A percentile compares a stretch with the other conserved stretches of the same genome.
Evolutionary conservation across 768 basidiomycete species (phyloP).

Genomic region (Coprinopsis sp.): DNA sequence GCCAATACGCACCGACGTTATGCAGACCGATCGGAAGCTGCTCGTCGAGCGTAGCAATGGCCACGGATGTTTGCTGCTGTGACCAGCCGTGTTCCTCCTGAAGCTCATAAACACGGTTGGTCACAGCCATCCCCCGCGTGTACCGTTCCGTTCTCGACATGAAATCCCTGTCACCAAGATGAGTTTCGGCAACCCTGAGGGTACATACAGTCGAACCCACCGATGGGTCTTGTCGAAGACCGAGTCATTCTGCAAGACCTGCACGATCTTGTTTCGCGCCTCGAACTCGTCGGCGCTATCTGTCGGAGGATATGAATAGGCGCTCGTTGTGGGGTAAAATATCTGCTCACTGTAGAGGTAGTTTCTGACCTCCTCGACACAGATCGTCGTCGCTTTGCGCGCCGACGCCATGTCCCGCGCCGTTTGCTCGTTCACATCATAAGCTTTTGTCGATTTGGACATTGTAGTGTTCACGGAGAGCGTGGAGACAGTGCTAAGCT

Average conservation of each 20-base stretch:
- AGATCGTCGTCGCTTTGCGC: conserved; percentile 38
- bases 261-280: conserved; percentile 39
- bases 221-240: conserved; percentile 55
- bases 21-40: conserved; percentile 40
- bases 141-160: conserved; percentile 56
- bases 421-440: conserved; percentile 44
- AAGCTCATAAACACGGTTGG: conserved; percentile 57
- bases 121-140: conserved; percentile 48
- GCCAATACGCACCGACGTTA: conserved; percentile 29
- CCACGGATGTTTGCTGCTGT: conserved; percentile 39
- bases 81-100: conserved; percentile 51
- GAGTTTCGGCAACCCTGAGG: neutral
- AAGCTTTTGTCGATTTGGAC: neutral
- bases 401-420: conserved; percentile 50
- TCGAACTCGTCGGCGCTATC: conserved; percentile 50
- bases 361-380: conserved; percentile 38
- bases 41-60: conserved; percentile 49
- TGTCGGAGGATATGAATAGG: conserved; percentile 18
- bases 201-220: conserved; percentile 25
- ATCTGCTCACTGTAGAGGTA: conserved; percentile 53
- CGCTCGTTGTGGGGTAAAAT: conserved; percentile 5
- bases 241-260: conserved; percentile 48
- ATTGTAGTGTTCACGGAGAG: too few species aligned
- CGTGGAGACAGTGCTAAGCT: too few species aligned
- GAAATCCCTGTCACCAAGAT: conserved; percentile 40